Evolutionary conservation across 208 protist species (phyloP).

Genomic region (Acanthamoeba triangularis): DNA sequence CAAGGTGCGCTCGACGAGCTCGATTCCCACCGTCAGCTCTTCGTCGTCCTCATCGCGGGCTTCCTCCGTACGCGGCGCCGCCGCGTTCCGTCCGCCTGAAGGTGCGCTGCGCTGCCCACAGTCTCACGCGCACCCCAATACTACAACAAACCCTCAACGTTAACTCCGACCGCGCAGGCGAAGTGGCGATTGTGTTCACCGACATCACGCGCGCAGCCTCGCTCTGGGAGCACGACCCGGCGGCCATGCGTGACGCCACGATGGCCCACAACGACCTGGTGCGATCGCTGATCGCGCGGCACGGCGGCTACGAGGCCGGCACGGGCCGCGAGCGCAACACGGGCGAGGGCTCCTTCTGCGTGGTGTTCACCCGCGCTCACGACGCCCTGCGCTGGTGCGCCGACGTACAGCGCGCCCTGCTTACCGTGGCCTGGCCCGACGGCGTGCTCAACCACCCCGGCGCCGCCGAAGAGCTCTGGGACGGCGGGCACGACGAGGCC

Average conservation of each 20-base stretch:
- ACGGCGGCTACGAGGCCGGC: slow-evolving; percentile 19
- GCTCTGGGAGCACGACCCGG: background rate
- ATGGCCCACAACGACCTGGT: background rate
- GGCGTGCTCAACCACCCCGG: background rate
- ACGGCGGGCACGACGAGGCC: background rate
- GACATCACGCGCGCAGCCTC: slow-evolving; percentile 4
- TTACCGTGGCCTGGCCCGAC: slow-evolving; percentile 19
- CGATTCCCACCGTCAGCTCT: background rate
- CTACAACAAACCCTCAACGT: too few relatives aligned
- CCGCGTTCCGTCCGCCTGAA: too few relatives aligned
- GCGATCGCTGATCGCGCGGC: background rate
- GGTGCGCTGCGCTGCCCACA: too few relatives aligned
- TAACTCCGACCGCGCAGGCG: background rate
- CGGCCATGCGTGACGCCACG: background rate
- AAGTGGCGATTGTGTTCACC: background rate
- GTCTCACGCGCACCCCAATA: too few relatives aligned
- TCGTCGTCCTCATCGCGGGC: background rate
- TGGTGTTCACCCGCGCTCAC: background rate
- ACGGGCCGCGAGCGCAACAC: background rate
- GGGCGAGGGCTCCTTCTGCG: slow-evolving; percentile 31
- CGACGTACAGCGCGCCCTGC: slow-evolving; percentile 11
- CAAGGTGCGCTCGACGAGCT: too few relatives aligned
- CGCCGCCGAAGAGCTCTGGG: slow-evolving; percentile 1
- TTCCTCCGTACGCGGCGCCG: too few relatives aligned
- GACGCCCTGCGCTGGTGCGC: slow-evolving; percentile 48